phyloP scores from a whole-genome alignment of 2,329 filamentous ascomycete species.

The Ophiobolus disseminans region DNA sequence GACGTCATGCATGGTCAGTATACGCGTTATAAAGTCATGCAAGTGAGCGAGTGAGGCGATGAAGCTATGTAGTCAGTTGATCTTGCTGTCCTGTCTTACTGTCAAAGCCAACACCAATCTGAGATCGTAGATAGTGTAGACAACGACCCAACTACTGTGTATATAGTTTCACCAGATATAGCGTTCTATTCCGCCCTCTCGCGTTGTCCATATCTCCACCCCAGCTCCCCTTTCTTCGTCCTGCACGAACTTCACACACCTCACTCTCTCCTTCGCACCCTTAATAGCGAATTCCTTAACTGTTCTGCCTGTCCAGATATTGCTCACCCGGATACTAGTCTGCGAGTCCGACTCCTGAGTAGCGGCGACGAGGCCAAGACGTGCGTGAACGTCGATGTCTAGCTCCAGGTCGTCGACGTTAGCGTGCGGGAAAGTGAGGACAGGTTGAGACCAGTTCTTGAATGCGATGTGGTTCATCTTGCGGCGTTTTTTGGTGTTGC shows the following conservation, averaged over 20 bases:
- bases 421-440: slow-evolving; percentile 35
- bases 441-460: slow-evolving; percentile 31
- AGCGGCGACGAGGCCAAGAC: slow-evolving; percentile 44
- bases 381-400: slow-evolving; percentile 37
- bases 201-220: slow-evolving; percentile 33
- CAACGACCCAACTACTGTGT: no score
- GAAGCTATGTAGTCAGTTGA: no score
- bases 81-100: no score
- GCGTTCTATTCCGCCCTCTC: slow-evolving; percentile 25
- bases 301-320: slow-evolving; percentile 40
- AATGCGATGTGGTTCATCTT: slow-evolving; percentile 14
- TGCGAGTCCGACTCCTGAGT: slow-evolving; percentile 29
- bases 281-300: slow-evolving; percentile 29
- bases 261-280: slow-evolving; percentile 13
- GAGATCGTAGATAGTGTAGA: no score
- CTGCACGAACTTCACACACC: slow-evolving; percentile 41
- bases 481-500: slow-evolving; percentile 19
- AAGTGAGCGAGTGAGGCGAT: no score
- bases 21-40: no score
- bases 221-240: slow-evolving; percentile 18
- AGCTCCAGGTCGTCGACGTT: slow-evolving; percentile 35
- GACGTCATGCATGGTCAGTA: no score
- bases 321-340: slow-evolving; percentile 36
- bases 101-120: no score
- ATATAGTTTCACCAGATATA: slow-evolving; percentile 28